A percentile compares a stretch with the other conserved stretches of the same genome.
These are phyloP conservation scores for Apiospora aurea DNA, from an alignment of 2,329 filamentous ascomycete genomes.

Conservation along the genomic window DNA sequence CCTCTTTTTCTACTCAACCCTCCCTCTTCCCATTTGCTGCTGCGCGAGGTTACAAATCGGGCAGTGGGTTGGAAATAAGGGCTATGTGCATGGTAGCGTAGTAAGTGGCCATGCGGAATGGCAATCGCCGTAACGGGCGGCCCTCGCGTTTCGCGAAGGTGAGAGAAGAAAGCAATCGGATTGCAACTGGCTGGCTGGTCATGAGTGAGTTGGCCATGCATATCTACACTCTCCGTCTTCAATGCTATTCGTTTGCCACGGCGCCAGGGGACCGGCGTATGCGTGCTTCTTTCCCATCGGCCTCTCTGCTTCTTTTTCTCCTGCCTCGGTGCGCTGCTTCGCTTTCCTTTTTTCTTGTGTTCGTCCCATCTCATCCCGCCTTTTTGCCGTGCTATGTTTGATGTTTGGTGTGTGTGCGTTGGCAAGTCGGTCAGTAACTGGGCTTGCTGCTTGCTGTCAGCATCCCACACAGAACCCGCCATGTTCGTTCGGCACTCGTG, in stretches of 20 bases:
- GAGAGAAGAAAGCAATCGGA: constrained; percentile 18
- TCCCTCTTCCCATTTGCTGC: neutral
- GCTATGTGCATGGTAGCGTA: neutral
- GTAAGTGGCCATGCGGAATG: neutral
- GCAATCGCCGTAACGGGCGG: constrained; percentile 1
- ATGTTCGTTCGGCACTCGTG: constrained; percentile 14
- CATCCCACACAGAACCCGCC: constrained; percentile 2
- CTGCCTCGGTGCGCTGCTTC: neutral
- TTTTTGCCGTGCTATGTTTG: neutral
- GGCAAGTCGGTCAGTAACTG: constrained; percentile 20
- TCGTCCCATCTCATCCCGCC: constrained; percentile 16
- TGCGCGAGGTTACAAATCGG: neutral
- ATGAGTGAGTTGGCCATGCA: constrained; percentile 20
- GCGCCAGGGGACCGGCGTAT: neutral
- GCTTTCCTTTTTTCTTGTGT: neutral
- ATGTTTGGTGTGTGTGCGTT: neutral
- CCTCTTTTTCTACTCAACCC: neutral
- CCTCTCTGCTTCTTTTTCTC: neutral
- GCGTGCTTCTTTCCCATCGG: neutral
- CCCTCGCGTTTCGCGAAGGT: neutral
- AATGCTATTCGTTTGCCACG: constrained; percentile 11
- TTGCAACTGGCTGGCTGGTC: constrained; percentile 6
- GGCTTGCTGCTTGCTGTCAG: neutral
- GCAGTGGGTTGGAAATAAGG: neutral
- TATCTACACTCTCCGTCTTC: constrained; percentile 8